Conservation (phyloP, 2,329 filamentous ascomycete species). For the Diplodia mutila region DNA sequence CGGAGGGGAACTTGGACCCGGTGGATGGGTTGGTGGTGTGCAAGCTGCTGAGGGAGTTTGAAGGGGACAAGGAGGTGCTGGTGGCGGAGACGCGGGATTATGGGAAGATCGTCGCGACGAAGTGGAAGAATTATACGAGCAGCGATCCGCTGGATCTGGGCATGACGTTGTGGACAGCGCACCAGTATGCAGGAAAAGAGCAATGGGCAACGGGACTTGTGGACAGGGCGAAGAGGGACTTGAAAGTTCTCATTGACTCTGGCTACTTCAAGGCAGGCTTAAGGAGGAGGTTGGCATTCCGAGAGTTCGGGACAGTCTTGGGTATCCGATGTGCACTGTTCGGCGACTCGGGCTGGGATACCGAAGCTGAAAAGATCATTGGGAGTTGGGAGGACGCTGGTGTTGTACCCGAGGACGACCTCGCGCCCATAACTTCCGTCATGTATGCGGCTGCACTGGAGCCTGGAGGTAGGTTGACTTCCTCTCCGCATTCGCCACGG, state of each 20-base stretch:
- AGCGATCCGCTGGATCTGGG: constrained; percentile 60
- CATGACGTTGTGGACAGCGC: constrained; percentile 62
- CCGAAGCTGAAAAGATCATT: constrained; percentile 35
- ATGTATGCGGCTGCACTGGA: constrained; percentile 63
- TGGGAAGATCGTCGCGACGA: constrained; percentile 51
- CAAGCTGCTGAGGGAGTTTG: constrained; percentile 33
- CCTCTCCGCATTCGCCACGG: too few relatives aligned
- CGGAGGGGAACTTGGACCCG: constrained; percentile 61
- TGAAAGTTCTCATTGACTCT: constrained; percentile 26
- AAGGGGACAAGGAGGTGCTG: constrained; percentile 42
- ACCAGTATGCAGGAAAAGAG: constrained; percentile 53
- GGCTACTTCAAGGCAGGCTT: constrained; percentile 22
- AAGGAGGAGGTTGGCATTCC: constrained; percentile 29
- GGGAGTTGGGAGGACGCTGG: constrained; percentile 44
- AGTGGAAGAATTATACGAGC: constrained; percentile 51
- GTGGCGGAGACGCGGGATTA: constrained; percentile 59
- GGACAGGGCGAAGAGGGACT: constrained; percentile 26
- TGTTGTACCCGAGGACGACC: constrained; percentile 29
- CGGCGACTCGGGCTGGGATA: background rate
- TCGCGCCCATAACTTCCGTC: constrained; percentile 59
- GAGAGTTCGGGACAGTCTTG: constrained; percentile 31
- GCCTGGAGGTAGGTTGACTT: constrained; percentile 55
- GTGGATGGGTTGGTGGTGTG: constrained; percentile 25
- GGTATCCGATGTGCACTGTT: constrained; percentile 28
- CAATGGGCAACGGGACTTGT: constrained; percentile 49